Conservation (phyloP, 208 protist genomes). For the Blechomonas ayalai region DNA sequence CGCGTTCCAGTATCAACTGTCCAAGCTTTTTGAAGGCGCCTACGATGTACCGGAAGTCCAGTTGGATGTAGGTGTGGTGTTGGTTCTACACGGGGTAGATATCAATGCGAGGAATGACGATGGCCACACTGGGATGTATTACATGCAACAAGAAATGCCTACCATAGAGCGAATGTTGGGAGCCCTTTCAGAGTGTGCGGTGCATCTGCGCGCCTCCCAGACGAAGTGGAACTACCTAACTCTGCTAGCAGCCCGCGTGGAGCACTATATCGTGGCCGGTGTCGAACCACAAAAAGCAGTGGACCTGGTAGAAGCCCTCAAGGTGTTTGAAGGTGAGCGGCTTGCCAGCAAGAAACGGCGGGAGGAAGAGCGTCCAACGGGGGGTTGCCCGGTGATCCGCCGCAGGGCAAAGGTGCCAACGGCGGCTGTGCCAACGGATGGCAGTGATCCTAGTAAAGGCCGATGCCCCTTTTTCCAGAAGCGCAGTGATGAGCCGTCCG, state of each 20-base stretch:
- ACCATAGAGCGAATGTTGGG: conserved; percentile 25
- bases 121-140: conserved; percentile 18
- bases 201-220: conserved; percentile 11
- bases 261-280: conserved; percentile 11
- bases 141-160: conserved; percentile 17
- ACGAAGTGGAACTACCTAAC: conserved; percentile 47
- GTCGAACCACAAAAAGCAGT: conserved; percentile 12
- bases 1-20: conserved; percentile 44
- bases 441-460: conserved; percentile 2
- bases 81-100: conserved; percentile 28
- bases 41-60: conserved; percentile 58
- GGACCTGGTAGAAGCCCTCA: conserved; percentile 13
- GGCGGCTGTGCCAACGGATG: neutral
- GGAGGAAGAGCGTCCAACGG: conserved; percentile 2
- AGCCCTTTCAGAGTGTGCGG: conserved; percentile 13
- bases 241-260: conserved; percentile 12
- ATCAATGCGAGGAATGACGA: conserved; percentile 17
- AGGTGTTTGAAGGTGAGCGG: conserved; percentile 33
- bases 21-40: conserved; percentile 35
- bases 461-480: conserved; percentile 10
- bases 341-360: conserved; percentile 2
- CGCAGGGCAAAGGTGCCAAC: neutral
- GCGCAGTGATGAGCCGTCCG: neutral
- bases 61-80: conserved; percentile 48
- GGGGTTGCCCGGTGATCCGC: conserved; percentile 15